Base-by-base conservation (phyloP, 1,139 yeast genomes). In the Citeromyces siamensis region DNA sequence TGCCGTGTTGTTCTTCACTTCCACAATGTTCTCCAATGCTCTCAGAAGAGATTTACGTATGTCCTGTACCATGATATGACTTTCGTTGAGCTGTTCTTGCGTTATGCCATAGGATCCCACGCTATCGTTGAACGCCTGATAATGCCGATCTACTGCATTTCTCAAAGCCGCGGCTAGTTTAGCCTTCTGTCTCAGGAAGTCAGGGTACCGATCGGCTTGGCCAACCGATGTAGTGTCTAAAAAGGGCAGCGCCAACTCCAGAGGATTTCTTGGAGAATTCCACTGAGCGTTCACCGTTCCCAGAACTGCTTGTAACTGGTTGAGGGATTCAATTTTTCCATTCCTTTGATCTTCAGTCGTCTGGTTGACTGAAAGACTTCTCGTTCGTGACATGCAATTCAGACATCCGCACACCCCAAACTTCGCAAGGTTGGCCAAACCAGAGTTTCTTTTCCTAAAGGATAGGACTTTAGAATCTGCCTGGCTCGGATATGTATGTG, bases 151-250 rank as follows among this genome's bases (percentile, higher is more conserved):
- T 18, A 86, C 96, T 4, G 88, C 86, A 23, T 61, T 59, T 42
- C 80, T 69, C 36, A 88, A 61, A 14, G 77, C 71, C 21, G 55
- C 54, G 21, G 75, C 73, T 10, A 88, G 75, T 42, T 71, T 62
- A 12, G 61, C 61, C 40, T 72, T 68, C 38, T 78, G 50, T 38
- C 63, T 64, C 35, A 64, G 56, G 45, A 82, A 82, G 37, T 78
- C 82, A 1, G 64, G 62, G 40, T 67, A 65, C 43, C 78, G 71
- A 49, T 79, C 79, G 1, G 94, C 94, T 49, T 82, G 59, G 0
- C 97, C 97, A 22, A 86, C 94, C 1, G 95, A 82, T 3, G 94
- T 76, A 46, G 76, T 79, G 54, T 88, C 96, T 46, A 85, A 62
- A 41, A 88, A 62, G 1, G 90, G 74, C 34, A 88, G 64, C 0